Conservation (phyloP, 208 protist genomes). For the Borovskyia barvae region DNA sequence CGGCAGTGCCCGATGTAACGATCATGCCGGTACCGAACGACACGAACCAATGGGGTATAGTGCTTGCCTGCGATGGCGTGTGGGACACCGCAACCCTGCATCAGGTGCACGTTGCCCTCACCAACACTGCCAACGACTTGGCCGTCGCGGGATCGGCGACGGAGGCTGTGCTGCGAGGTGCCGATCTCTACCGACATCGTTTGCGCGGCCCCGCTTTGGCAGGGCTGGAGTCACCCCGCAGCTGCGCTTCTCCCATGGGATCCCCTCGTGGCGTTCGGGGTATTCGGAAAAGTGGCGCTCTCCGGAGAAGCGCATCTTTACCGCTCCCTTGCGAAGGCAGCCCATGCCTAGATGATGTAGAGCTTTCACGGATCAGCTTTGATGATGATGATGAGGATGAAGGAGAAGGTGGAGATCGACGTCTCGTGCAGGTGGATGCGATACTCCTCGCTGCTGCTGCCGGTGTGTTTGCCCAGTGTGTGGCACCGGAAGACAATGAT, state of each 20-base stretch:
- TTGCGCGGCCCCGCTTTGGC: conserved; percentile 15
- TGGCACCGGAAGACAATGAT: conserved; percentile 69
- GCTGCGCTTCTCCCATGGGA: not conserved
- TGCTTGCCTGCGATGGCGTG: conserved; percentile 83
- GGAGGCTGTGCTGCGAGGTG: conserved; percentile 45
- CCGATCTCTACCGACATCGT: conserved; percentile 35
- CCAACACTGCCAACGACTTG: conserved; percentile 66
- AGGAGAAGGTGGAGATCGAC: not conserved
- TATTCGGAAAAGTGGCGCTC: not conserved
- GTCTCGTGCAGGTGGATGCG: conserved; percentile 38
- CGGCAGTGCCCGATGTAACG: conserved; percentile 60
- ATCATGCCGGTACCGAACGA: conserved; percentile 51
- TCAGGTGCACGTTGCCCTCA: conserved; percentile 70
- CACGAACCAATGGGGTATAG: conserved; percentile 55
- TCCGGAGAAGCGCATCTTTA: not conserved
- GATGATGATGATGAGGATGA: conserved; percentile 9
- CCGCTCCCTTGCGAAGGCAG: not conserved
- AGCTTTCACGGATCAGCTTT: conserved; percentile 11
- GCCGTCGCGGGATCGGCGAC: conserved; percentile 49
- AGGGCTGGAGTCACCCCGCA: not conserved
- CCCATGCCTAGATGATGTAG: not conserved
- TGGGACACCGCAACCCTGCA: conserved; percentile 80
- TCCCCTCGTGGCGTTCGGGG: not conserved
- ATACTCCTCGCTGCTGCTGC: conserved; percentile 55
- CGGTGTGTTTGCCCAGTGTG: conserved; percentile 72